Percentiles rank a stretch among this genome's conserved stretches.
Evolutionary conservation across 495 filamentous ascomycete genomes (phyloP).

Genomic region (Aspergillus funiculosus): DNA sequence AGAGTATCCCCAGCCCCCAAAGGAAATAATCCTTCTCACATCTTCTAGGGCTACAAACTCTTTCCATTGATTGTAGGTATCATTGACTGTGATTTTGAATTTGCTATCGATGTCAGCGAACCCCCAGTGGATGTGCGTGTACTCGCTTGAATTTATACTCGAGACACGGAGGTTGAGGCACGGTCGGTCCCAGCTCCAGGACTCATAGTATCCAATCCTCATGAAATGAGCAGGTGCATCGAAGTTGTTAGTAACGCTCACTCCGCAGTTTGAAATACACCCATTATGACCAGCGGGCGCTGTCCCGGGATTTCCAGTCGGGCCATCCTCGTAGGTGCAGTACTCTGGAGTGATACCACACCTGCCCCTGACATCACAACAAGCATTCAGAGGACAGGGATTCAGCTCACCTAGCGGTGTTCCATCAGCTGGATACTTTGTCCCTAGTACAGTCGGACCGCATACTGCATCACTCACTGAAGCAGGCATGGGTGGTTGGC

Average conservation of each 20-base stretch:
- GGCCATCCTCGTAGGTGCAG: constrained; percentile 9
- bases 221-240: constrained; percentile 1
- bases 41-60: constrained; percentile 20
- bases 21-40: constrained; percentile 35
- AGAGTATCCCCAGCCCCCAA: constrained; percentile 47
- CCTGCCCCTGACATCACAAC: constrained; percentile 6
- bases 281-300: constrained; percentile 7
- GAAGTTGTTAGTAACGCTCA: constrained; percentile 3
- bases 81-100: constrained; percentile 25
- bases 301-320: constrained; percentile 10
- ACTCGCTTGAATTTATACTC: constrained; percentile 15
- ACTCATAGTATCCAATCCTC: constrained; percentile 9
- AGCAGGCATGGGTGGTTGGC: constrained; percentile 4
- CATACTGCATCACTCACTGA: constrained; percentile 1
- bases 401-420: constrained; percentile 1
- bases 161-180: constrained; percentile 21
- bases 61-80: constrained; percentile 19
- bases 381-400: constrained; percentile 10
- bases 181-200: constrained; percentile 13
- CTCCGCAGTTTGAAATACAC: constrained; percentile 11
- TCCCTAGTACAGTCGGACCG: constrained; percentile 6
- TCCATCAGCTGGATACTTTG: neutral
- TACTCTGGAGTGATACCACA: constrained; percentile 7
- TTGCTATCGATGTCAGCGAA: constrained; percentile 35
- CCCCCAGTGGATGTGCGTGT: constrained; percentile 42